Percentiles rank a stretch among this genome's conserved stretches.
Conservation (phyloP, 2,329 filamentous ascomycete species). For the Aspergillus pseudotamarii region DNA sequence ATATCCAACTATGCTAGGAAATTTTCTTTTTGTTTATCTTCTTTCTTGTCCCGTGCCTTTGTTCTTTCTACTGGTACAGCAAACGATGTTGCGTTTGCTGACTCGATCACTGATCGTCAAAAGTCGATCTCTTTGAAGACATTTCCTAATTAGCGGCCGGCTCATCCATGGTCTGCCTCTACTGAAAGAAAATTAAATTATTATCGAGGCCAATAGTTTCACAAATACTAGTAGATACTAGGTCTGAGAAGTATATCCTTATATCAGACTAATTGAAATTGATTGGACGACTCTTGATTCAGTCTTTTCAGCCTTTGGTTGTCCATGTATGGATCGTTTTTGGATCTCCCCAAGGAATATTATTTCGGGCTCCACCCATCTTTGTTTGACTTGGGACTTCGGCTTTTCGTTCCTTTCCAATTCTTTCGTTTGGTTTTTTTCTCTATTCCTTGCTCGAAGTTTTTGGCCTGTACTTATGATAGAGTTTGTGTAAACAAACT, state of each 20-base stretch:
- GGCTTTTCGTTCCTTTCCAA: not conserved
- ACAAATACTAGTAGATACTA: not conserved
- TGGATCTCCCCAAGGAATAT: not conserved
- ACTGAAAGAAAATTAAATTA: not conserved
- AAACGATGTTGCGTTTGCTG: not conserved
- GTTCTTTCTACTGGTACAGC: not conserved
- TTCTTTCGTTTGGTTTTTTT: not conserved
- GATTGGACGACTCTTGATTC: slow-evolving; percentile 1
- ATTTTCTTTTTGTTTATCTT: not conserved
- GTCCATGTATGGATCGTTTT: not conserved
- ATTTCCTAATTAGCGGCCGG: slow-evolving; percentile 1
- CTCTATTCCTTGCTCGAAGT: not conserved
- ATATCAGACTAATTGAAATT: not conserved
- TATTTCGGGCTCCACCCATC: not conserved
- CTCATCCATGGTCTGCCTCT: not conserved
- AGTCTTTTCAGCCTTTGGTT: slow-evolving; percentile 1
- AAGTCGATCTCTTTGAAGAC: not conserved
- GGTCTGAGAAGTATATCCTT: not conserved
- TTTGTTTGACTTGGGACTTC: slow-evolving; percentile 1
- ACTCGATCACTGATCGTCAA: not conserved
- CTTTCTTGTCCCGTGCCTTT: not conserved
- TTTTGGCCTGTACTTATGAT: not conserved
- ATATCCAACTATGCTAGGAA: not conserved
- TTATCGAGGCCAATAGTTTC: not conserved
- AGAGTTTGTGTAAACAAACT: not conserved